Conservation (phyloP, 108 stramenopile genomes). For the Pseudonitzschia multiseries region DNA sequence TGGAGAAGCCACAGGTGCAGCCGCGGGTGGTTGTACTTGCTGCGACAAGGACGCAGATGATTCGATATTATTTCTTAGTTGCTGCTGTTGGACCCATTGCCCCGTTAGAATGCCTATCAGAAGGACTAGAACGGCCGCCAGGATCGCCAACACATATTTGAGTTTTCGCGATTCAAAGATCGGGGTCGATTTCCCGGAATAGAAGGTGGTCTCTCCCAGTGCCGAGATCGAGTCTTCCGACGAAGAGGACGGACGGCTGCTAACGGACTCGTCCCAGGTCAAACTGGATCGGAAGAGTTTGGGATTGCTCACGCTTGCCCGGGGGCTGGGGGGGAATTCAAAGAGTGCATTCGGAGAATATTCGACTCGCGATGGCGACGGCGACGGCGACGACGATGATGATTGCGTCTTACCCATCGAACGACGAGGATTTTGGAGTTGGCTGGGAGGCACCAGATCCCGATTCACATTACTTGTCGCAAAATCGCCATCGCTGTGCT, state of each 20-base stretch:
- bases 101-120: constrained; percentile 8
- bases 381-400: too few relatives aligned
- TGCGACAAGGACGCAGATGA: neutral
- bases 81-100: neutral
- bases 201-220: neutral
- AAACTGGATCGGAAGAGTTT: neutral
- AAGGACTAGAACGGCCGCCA: neutral
- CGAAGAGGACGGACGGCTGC: neutral
- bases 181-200: neutral
- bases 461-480: neutral
- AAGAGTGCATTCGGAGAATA: too few relatives aligned
- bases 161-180: neutral
- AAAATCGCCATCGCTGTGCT: neutral
- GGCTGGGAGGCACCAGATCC: constrained; percentile 5
- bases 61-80: neutral
- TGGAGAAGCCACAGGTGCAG: neutral
- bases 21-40: neutral
- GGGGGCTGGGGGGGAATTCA: neutral
- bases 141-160: neutral
- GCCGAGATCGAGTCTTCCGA: neutral
- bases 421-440: constrained; percentile 13
- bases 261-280: constrained; percentile 18
- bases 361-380: neutral
- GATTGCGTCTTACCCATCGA: neutral
- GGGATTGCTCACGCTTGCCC: neutral